A percentile compares a stretch with the other conserved stretches of the same genome.
phyloP scores from a whole-genome alignment of 768 basidiomycete genomes.

The Lenzites betulinus region DNA sequence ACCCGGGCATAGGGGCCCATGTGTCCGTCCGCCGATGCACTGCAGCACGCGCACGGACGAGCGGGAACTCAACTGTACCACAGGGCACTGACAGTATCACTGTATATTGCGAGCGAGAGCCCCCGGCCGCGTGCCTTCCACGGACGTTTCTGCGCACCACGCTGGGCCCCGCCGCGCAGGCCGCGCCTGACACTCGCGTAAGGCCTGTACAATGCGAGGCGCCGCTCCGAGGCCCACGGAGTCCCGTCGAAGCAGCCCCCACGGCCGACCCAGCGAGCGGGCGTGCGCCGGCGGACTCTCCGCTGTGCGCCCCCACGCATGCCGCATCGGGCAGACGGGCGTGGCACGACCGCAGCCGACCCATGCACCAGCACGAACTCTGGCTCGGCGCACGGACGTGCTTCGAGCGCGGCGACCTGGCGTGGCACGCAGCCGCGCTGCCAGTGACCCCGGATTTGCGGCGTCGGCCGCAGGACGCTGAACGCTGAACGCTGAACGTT shows the following conservation, averaged over 20 bases:
- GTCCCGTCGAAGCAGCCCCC: constrained; percentile 2
- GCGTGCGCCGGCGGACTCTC: neutral
- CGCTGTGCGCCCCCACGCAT: neutral
- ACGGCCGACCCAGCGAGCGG: constrained; percentile 8
- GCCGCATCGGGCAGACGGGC: neutral
- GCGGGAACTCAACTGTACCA: neutral
- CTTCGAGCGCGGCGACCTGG: too few species aligned
- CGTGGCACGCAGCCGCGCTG: too few species aligned
- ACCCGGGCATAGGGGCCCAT: neutral
- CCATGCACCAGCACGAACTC: too few species aligned
- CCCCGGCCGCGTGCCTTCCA: constrained; percentile 9
- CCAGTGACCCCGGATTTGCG: too few species aligned
- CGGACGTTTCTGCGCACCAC: constrained; percentile 7
- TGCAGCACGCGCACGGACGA: too few species aligned
- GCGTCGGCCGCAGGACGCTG: too few species aligned
- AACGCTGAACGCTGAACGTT: too few species aligned
- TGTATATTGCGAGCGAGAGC: constrained; percentile 4
- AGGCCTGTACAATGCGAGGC: neutral
- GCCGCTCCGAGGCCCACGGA: constrained; percentile 13
- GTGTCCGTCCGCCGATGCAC: too few species aligned
- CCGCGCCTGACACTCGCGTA: constrained; percentile 10
- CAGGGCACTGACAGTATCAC: neutral
- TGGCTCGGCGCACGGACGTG: neutral
- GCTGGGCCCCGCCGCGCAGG: neutral
- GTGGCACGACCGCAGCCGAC: neutral